Evolutionary conservation across 225 moss, liverwort and hornwort species (phyloP).

Genomic region (Physcomitrellopsis africana): DNA sequence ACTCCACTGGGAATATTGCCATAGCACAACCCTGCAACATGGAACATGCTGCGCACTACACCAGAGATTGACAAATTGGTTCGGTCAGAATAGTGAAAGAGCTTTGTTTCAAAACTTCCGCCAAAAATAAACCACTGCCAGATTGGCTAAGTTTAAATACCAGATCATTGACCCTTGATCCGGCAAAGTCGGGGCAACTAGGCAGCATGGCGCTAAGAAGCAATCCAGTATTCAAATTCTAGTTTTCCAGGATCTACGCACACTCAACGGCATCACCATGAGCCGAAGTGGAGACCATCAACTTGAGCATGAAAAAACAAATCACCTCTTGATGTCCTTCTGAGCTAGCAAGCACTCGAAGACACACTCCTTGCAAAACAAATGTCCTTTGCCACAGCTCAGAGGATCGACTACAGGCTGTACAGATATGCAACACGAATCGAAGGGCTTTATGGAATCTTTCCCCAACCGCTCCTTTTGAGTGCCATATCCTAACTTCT

Average conservation of each 20-base stretch:
- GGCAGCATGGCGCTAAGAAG: neutral
- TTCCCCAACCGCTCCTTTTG: constrained; percentile 82
- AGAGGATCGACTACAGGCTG: constrained; percentile 73
- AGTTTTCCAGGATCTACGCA: neutral
- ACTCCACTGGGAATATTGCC: no score
- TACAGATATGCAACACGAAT: constrained; percentile 71
- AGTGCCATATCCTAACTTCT: constrained; percentile 84
- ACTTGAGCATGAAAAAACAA: neutral
- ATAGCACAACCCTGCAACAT: no score
- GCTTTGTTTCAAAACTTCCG: no score
- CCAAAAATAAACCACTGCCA: no score
- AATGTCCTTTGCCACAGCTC: constrained; percentile 73
- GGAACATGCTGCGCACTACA: no score
- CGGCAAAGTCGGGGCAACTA: neutral
- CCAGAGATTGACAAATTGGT: no score
- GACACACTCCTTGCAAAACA: constrained; percentile 88
- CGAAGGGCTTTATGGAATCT: constrained; percentile 86
- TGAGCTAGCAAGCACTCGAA: constrained; percentile 80
- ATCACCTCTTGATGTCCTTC: constrained; percentile 76
- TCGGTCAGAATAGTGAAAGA: no score
- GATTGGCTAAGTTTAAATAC: no score
- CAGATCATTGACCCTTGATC: no score
- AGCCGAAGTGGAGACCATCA: neutral
- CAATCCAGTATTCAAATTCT: neutral
- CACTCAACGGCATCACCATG: neutral